phyloP scores from a whole-genome alignment of 2,329 filamentous ascomycete genomes.

The Aspergillus puulaauensis region DNA sequence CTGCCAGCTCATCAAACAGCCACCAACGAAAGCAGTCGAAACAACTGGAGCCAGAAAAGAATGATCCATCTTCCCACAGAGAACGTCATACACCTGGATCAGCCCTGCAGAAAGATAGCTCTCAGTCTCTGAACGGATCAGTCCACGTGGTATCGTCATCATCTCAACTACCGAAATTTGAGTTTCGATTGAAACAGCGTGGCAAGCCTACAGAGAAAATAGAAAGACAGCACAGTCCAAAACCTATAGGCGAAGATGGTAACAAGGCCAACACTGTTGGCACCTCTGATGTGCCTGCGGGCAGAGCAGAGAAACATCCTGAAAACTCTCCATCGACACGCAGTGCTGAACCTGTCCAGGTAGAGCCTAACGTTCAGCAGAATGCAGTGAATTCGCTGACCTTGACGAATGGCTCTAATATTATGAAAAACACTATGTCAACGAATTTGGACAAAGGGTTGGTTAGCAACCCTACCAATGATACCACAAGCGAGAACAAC shows the following conservation, averaged over 20 bases:
- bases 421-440: conserved; percentile 15
- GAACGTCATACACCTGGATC: background rate
- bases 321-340: background rate
- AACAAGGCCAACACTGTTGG: background rate
- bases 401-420: conserved; percentile 17
- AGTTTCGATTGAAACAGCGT: conserved; percentile 33
- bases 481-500: conserved; percentile 26
- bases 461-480: conserved; percentile 13
- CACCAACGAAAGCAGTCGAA: background rate
- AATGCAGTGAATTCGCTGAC: conserved; percentile 2
- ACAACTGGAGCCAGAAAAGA: background rate
- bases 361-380: background rate
- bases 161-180: conserved; percentile 39
- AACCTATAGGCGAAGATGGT: background rate
- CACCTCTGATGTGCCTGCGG: background rate
- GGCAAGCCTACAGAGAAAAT: conserved; percentile 11
- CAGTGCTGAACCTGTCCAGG: background rate
- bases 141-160: conserved; percentile 35
- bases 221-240: background rate
- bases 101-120: background rate
- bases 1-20: background rate
- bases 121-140: conserved; percentile 17
- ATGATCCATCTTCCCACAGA: background rate
- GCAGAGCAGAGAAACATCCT: background rate
- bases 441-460: conserved; percentile 10